A percentile compares a stretch with the other conserved stretches of the same genome.
These are phyloP conservation scores for Oenanthe sinensis DNA, from an alignment of 129 eudicot species.

Conservation along the genomic window DNA sequence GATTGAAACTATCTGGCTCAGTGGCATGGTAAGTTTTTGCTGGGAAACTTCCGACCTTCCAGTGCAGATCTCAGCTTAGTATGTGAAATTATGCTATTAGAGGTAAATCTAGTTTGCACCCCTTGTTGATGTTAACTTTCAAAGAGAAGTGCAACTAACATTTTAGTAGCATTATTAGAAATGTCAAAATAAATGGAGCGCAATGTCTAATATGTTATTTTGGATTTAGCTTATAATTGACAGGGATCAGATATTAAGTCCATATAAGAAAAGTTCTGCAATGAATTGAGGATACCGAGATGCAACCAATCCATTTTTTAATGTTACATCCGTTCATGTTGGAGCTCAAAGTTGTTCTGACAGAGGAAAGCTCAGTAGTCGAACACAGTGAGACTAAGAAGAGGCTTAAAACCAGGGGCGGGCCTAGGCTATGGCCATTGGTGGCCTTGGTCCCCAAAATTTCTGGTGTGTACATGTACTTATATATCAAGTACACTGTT, in stretches of 20 bases:
- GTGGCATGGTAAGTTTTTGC: slow-evolving; percentile 46
- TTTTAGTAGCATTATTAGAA: too few relatives aligned
- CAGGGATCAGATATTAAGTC: slow-evolving; percentile 47
- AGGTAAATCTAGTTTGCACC: slow-evolving; percentile 26
- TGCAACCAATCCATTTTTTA: too few relatives aligned
- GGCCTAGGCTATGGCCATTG: too few relatives aligned
- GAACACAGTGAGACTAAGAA: too few relatives aligned
- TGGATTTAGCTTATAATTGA: slow-evolving; percentile 36
- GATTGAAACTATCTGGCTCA: slow-evolving; percentile 56
- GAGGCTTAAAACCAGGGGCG: too few relatives aligned
- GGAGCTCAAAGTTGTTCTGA: too few relatives aligned
- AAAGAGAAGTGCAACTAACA: not conserved
- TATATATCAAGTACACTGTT: too few relatives aligned
- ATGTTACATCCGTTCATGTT: too few relatives aligned
- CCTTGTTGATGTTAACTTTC: not conserved
- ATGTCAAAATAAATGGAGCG: not conserved
- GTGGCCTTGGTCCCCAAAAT: too few relatives aligned
- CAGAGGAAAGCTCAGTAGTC: too few relatives aligned
- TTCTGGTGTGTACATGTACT: too few relatives aligned
- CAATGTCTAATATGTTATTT: not conserved
- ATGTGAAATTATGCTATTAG: slow-evolving; percentile 76
- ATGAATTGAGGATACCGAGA: too few relatives aligned
- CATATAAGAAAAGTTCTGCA: slow-evolving; percentile 34
- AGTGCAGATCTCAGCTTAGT: slow-evolving; percentile 76
- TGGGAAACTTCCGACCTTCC: slow-evolving; percentile 58